Base-by-base conservation (phyloP, 2,329 filamentous ascomycete genomes). In the Microcera coccophila region DNA sequence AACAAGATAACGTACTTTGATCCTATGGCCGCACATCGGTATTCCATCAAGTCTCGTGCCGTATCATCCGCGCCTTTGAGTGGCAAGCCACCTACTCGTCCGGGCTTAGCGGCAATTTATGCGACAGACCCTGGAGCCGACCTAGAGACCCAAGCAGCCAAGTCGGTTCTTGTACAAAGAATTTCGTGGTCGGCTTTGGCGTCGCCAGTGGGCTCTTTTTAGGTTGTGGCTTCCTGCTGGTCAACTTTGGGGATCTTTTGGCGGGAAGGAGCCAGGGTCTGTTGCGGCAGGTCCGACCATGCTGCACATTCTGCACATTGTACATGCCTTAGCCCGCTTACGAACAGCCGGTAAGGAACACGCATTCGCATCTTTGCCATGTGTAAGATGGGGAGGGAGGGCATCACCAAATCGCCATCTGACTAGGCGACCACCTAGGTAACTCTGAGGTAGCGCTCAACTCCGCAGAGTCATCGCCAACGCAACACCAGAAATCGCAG, bases 161-260 rank as follows among this genome's bases (percentile, higher is more conserved):
- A n/a, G n/a, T n/a, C n/a, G n/a, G n/a, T n/a, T n/a, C n/a, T n/a
- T n/a, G n/a, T n/a, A n/a, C n/a, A n/a, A n/a, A n/a, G n/a, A n/a
- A n/a, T n/a, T 26, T 12, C 22, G 22, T 26, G 7, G 22, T 39
- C 41, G n/a, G 34, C 51, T 44, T 48, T 42, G 48, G 48, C 44
- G 41, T 39, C 28, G 26, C 36, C 24, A 32, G 37, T 32, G 26
- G 38, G 33, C 19, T 19, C 31, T 26, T 35, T 46, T 41, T 45
- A 42, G 39, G 38, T 34, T 31, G 41, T 33, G 43, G 44, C 49
- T 56, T 54, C 51, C 49, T 46, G 54, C 43, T 36, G 47, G 50
- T 54, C 47, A 39, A 45, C 45, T 50, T 53, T 51, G 55, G 54
- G 55, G 55, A 58, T 53, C 55, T 58, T 58, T 58, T 58, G 55